Base-by-base conservation (phyloP, 345 rosid genomes). In the Passiflora organensis region DNA sequence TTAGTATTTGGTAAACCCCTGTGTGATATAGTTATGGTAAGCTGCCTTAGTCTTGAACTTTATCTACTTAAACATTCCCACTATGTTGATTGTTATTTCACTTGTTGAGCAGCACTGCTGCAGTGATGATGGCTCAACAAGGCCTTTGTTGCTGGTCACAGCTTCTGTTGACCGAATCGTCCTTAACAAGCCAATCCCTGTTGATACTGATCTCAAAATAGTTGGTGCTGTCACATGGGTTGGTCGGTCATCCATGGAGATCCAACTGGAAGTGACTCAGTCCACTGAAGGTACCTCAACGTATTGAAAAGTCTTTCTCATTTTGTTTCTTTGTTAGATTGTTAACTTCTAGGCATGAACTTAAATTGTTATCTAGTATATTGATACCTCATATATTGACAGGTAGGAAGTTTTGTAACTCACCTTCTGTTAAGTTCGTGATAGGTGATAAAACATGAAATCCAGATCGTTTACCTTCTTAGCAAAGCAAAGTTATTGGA, bases 191-290 rank as follows among this genome's bases (percentile, higher is more conserved):
- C 80, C 97, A 8, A 80, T 90, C 46, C 66, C 13, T 48, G 74
- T 87, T 14, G 85, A 81, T 71, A 49, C 59, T 19, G 86, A 87
- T 59, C 61, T 87, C 32, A 68, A 66, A 70, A 80, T 87, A 34
- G 76, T 57, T 13, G 94, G 91, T 13, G 87, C 89, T 50, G 96
- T 91, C 60, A 85, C 84, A 0, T 87, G 95, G 96, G 91, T 91
- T 28, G 97, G 97, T 22, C 72, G 91, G 46, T 87, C 96, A 0
- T 85, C 94, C 18, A 80, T 90, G 91, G 91, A 87, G 80, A 87
- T 90, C 77, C 87, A 85, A 14, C 51, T 90, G 67, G 84, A 85
- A 75, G 94, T 90, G 25, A 65, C 67, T 67, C 95, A 89, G 46
- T 44, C 73, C 44, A 55, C 63, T 11, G 65, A 66, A 78, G 91